Percentiles rank a stretch among this genome's conserved stretches.
Evolutionary conservation across 306 rosid species (phyloP).

Genomic region (Castanea mollissima): DNA sequence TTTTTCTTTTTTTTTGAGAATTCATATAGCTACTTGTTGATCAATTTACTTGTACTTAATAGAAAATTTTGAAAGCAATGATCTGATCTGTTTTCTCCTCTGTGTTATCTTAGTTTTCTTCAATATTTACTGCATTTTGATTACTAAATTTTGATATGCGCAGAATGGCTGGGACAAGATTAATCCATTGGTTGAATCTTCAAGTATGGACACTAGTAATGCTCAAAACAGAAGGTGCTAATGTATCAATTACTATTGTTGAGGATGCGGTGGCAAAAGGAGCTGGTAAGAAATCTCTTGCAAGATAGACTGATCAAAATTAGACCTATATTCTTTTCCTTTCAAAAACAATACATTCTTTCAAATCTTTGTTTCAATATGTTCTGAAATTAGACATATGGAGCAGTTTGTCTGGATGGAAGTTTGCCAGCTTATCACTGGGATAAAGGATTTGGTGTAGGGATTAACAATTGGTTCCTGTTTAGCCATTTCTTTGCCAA

Average conservation of each 20-base stretch:
- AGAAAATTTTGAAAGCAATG: too few relatives aligned
- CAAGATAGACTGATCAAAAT: not conserved
- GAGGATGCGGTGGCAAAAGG: conserved; percentile 71
- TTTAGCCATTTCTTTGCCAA: conserved; percentile 1
- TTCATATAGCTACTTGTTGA: too few relatives aligned
- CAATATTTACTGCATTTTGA: conserved; percentile 6
- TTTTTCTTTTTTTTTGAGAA: too few relatives aligned
- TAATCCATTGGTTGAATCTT: conserved; percentile 46
- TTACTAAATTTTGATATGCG: conserved; percentile 16
- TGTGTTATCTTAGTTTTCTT: not conserved
- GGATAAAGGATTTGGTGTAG: conserved; percentile 67
- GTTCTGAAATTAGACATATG: conserved; percentile 16
- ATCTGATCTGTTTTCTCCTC: too few relatives aligned
- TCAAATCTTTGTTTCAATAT: not conserved
- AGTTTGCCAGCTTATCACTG: conserved; percentile 92
- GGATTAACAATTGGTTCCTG: conserved; percentile 68
- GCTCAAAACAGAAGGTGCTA: conserved; percentile 45
- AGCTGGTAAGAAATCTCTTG: conserved; percentile 61
- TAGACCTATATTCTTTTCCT: too few relatives aligned
- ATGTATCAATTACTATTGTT: conserved; percentile 65
- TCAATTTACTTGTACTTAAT: too few relatives aligned
- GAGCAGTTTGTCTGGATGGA: conserved; percentile 96
- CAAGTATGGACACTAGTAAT: conserved; percentile 35
- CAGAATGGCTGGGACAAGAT: conserved; percentile 59
- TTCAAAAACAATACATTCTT: not conserved